phyloP scores from a whole-genome alignment of 345 rosid genomes.

The Ceriops zippeliana region DNA sequence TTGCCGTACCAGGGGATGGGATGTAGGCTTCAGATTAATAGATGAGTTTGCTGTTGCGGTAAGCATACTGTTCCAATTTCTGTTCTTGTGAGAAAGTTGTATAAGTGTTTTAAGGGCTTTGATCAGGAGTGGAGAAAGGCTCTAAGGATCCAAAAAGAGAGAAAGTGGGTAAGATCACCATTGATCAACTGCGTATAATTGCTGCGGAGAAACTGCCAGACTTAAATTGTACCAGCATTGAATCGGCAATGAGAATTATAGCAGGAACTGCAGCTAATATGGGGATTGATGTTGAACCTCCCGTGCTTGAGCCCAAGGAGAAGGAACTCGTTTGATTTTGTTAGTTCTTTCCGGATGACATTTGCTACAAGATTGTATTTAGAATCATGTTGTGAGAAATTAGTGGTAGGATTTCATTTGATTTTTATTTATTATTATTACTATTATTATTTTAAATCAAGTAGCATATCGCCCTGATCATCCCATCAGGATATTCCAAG shows the following conservation, averaged over 20 bases:
- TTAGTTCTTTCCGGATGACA: not conserved
- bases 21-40: not conserved
- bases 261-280: slow-evolving; percentile 95
- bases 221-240: slow-evolving; percentile 66
- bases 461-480: no score
- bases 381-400: slow-evolving; percentile 8
- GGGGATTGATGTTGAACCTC: slow-evolving; percentile 88
- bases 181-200: slow-evolving; percentile 60
- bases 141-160: slow-evolving; percentile 64
- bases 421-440: no score
- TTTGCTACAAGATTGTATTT: slow-evolving; percentile 5
- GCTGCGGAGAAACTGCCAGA: slow-evolving; percentile 86
- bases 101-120: slow-evolving; percentile 16
- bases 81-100: not conserved
- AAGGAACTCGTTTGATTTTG: slow-evolving; percentile 39
- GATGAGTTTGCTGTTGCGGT: not conserved
- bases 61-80: not conserved
- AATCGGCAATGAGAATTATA: slow-evolving; percentile 86
- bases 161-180: slow-evolving; percentile 73
- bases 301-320: slow-evolving; percentile 72
- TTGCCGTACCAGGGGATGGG: not conserved
- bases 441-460: no score
- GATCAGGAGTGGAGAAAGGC: slow-evolving; percentile 80
- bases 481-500: no score
- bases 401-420: not conserved